These are phyloP conservation scores for Trichoderma sp. DNA, from an alignment of 2,329 filamentous ascomycete genomes.

Conservation along the genomic window DNA sequence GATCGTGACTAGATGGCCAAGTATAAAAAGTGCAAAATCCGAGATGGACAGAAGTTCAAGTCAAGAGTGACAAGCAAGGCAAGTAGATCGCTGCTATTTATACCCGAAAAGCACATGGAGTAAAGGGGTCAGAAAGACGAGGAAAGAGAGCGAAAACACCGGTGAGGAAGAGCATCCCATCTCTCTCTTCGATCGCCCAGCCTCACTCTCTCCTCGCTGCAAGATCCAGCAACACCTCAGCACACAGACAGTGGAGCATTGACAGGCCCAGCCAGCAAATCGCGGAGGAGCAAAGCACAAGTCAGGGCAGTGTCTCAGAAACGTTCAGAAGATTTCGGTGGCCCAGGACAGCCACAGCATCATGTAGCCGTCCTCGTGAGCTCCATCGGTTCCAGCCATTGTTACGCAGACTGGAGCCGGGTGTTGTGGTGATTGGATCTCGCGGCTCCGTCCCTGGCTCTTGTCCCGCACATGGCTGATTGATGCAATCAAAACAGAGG, in stretches of 20 bases:
- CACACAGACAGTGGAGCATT: not conserved
- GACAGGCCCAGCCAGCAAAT: not conserved
- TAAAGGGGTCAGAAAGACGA: not conserved
- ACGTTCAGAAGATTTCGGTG: not conserved
- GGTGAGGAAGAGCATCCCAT: not conserved
- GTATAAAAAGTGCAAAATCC: not conserved
- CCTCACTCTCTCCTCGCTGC: not conserved
- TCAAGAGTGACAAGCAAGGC: not conserved
- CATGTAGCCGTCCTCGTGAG: not conserved
- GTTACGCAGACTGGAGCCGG: not conserved
- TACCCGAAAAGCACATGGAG: not conserved
- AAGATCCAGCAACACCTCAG: not conserved
- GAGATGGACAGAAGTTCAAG: not conserved
- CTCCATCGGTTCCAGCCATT: not conserved
- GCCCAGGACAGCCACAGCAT: not conserved
- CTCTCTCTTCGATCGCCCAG: not conserved
- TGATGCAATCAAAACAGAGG: not conserved
- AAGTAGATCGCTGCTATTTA: not conserved
- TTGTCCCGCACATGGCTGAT: not conserved
- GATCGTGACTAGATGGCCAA: not conserved
- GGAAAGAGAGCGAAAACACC: not conserved
- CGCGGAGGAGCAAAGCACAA: not conserved
- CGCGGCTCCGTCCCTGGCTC: not conserved
- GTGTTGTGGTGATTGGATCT: not conserved
- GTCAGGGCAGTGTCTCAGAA: not conserved